phyloP scores from a whole-genome alignment of 2,329 filamentous ascomycete genomes.

The Alternaria ethzedia region DNA sequence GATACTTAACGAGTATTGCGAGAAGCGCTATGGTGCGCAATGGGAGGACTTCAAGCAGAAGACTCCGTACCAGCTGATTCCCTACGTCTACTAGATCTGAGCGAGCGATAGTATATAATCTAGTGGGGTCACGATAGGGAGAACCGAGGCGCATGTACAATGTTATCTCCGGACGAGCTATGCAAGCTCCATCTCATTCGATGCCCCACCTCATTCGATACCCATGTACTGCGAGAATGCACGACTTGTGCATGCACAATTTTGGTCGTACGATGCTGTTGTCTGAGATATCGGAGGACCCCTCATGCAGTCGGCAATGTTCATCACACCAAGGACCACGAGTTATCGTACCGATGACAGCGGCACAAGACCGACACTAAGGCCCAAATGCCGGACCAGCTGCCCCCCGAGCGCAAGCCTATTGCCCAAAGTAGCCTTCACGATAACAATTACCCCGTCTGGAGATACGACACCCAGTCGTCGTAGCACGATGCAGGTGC shows the following conservation, averaged over 20 bases:
- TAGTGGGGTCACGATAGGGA: background rate
- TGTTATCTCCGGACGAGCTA: background rate
- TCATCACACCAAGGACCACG: conserved; percentile 8
- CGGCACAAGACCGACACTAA: conserved; percentile 14
- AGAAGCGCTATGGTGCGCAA: conserved; percentile 48
- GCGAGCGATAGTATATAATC: background rate
- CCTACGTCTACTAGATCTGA: conserved; percentile 36
- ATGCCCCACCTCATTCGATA: background rate
- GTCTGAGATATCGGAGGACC: background rate
- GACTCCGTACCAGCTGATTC: conserved; percentile 47
- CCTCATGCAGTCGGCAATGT: conserved; percentile 2
- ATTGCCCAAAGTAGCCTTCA: conserved; percentile 20
- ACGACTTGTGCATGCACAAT: conserved; percentile 2
- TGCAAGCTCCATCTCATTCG: background rate
- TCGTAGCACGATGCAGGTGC: conserved; percentile 33
- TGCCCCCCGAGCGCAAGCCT: conserved; percentile 11
- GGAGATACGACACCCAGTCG: conserved; percentile 7
- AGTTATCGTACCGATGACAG: conserved; percentile 1
- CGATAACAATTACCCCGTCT: conserved; percentile 19
- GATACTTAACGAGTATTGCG: conserved; percentile 58
- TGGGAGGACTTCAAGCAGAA: conserved; percentile 51
- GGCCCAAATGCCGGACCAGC: conserved; percentile 12
- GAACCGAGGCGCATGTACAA: background rate
- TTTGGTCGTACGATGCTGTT: background rate
- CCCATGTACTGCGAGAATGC: background rate